phyloP scores from a whole-genome alignment of 1,284 basidiomycete genomes.

The Pseudozyma sp. region DNA sequence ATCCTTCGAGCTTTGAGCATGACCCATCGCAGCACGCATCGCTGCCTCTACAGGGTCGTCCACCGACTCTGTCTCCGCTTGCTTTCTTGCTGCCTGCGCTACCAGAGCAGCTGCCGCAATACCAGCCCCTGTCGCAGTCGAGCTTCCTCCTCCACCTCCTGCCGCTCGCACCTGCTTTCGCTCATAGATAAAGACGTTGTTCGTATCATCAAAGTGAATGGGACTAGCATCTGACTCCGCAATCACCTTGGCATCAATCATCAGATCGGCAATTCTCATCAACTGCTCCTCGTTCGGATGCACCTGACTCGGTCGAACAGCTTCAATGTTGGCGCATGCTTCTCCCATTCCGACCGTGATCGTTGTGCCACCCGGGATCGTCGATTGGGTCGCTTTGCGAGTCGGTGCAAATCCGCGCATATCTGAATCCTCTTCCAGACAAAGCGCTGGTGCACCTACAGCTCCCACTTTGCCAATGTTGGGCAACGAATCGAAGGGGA shows the following conservation, averaged over 20 bases:
- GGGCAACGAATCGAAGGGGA: slow-evolving; percentile 79
- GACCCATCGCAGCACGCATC: slow-evolving; percentile 56
- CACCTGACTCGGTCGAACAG: slow-evolving; percentile 71
- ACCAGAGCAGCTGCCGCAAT: slow-evolving; percentile 2
- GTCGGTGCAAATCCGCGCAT: slow-evolving; percentile 88
- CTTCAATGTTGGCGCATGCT: slow-evolving; percentile 36
- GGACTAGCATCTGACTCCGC: slow-evolving; percentile 72
- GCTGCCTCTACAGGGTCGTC: slow-evolving; percentile 64
- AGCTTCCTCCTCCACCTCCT: not conserved
- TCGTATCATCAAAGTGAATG: slow-evolving; percentile 57
- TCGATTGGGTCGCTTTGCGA: slow-evolving; percentile 71
- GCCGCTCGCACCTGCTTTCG: not conserved
- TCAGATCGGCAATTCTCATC: slow-evolving; percentile 89
- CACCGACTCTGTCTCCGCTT: slow-evolving; percentile 30
- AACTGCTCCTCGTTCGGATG: slow-evolving; percentile 96
- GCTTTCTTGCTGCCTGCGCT: slow-evolving; percentile 6
- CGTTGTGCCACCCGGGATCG: slow-evolving; percentile 33
- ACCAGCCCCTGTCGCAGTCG: not conserved
- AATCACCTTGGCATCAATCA: slow-evolving; percentile 80
- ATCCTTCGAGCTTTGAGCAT: slow-evolving; percentile 9
- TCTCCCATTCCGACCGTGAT: slow-evolving; percentile 53
- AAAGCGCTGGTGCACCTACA: slow-evolving; percentile 68
- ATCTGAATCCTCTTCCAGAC: slow-evolving; percentile 92
- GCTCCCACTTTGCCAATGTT: slow-evolving; percentile 67
- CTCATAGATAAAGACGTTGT: slow-evolving; percentile 50